Percentiles rank a stretch among this genome's conserved stretches.
These are phyloP conservation scores for Chalciporus sp. DNA, from an alignment of 1,284 basidiomycete species.

Conservation along the genomic window DNA sequence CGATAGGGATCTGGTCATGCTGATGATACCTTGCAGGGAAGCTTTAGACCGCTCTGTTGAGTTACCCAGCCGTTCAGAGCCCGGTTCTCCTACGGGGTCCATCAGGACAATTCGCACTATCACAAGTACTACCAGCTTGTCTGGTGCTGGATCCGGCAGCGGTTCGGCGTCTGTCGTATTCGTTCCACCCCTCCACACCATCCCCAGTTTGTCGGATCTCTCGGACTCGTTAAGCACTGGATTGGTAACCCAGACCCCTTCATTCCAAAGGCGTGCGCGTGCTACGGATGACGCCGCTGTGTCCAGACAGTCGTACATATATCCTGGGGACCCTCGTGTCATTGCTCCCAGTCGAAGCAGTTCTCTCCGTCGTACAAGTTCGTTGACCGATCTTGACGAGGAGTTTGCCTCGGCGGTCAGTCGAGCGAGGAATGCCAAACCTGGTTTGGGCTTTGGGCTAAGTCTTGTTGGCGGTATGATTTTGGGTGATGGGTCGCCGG, in stretches of 20 bases:
- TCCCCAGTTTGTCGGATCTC: conserved; percentile 67
- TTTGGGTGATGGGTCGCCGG: conserved; percentile 48
- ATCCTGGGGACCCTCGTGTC: conserved; percentile 66
- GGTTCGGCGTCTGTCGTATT: conserved; percentile 72
- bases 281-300: conserved; percentile 73
- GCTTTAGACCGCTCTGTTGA: conserved; percentile 54
- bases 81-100: conserved; percentile 71
- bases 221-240: conserved; percentile 44
- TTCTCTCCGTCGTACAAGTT: conserved; percentile 68
- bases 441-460: conserved; percentile 49
- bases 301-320: conserved; percentile 60
- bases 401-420: conserved; percentile 58
- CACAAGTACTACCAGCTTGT: conserved; percentile 37
- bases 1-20: background rate
- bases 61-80: conserved; percentile 51
- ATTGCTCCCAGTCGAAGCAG: conserved; percentile 66
- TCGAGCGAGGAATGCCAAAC: conserved; percentile 45
- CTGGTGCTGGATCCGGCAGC: conserved; percentile 40
- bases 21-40: conserved; percentile 53
- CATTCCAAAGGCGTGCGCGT: conserved; percentile 55
- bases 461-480: conserved; percentile 40
- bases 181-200: conserved; percentile 64
- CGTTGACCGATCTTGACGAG: conserved; percentile 73
- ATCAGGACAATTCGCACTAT: conserved; percentile 69
- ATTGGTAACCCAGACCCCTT: conserved; percentile 40